Evolutionary conservation across 805 yeast species (phyloP), one percentile per base, ranked within the genome.

Genomic region (Zygotorulaspora florentina): DNA sequence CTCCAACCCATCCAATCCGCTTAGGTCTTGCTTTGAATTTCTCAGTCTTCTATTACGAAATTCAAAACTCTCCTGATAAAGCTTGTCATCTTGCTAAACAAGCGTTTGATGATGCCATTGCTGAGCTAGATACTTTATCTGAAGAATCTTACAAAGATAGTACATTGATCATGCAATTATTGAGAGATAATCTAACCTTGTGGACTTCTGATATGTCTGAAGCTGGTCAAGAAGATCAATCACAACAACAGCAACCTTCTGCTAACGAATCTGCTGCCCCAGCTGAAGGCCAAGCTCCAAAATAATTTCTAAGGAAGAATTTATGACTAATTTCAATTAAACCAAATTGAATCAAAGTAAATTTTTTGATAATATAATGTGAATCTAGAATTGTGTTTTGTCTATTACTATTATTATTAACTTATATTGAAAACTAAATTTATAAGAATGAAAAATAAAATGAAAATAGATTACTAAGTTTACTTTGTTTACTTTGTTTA

Each of bases 131-230:
- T 74, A 87, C 97, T 57, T 79, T 91, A 67, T 87, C 96, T 38
- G 99, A 91, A 75, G 99, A 91, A 76, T 86, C 96, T 58, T 91
- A 93, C 83, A 93, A 91, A 74, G 99, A 91, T 72, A 89, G 97
- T 54, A 93, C 98, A 59, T 82, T 93, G 70, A 93, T 93, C 68
- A 93, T 93, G 99, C 98, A 93, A 81, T 83, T 93, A 70, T 83
- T 93, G 70, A 86, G 97, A 77, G 98, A 93, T 75, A 91, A 91
- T 81, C 79, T 91, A 76, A 91, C 98, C 57, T 82, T 91, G 76
- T 91, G 99, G 99, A 89, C 96, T 58, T 81, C 87, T 41, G 96
- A 88, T 68, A 85, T 87, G 84, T 83, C 90, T 42, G 91, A 86
- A 71, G 83, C 89, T 51, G 81, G 80, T 53, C 81, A 76, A 62